These are phyloP conservation scores for Cladosporium sp. DNA, from an alignment of 2,329 filamentous ascomycete species.

Conservation along the genomic window DNA sequence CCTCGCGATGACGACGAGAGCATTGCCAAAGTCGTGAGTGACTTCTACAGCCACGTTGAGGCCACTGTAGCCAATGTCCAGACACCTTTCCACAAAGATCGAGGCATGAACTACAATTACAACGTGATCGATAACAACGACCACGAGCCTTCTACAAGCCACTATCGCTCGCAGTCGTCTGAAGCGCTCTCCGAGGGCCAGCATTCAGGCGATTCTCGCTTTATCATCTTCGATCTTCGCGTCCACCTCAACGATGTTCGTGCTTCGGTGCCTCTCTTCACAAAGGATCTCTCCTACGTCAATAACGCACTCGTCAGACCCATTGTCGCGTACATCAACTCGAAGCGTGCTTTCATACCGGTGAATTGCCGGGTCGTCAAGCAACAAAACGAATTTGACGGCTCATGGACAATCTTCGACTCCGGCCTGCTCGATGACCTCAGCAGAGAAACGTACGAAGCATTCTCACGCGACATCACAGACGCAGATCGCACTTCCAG, in stretches of 20 bases:
- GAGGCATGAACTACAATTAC: conserved; percentile 16
- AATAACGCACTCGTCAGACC: conserved; percentile 93
- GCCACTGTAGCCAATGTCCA: conserved; percentile 70
- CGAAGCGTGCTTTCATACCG: conserved; percentile 89
- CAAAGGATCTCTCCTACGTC: conserved; percentile 84
- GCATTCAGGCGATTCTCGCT: conserved; percentile 60
- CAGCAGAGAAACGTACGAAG: conserved; percentile 88
- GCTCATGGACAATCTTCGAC: conserved; percentile 91
- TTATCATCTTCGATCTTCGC: conserved; percentile 89
- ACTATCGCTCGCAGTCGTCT: not conserved
- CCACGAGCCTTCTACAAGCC: conserved; percentile 10
- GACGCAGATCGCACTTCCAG: conserved; percentile 83
- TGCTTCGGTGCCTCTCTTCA: conserved; percentile 89
- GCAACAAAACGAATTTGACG: conserved; percentile 81
- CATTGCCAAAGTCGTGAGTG: conserved; percentile 89
- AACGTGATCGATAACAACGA: conserved; percentile 22
- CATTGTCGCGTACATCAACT: conserved; percentile 98
- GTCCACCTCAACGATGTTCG: conserved; percentile 93
- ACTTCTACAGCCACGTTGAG: conserved; percentile 94
- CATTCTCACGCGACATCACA: conserved; percentile 85
- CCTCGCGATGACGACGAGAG: conserved; percentile 83
- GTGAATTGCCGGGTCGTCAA: conserved; percentile 94
- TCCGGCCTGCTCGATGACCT: conserved; percentile 91
- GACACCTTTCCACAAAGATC: conserved; percentile 12
- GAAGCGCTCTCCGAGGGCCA: not conserved